A percentile compares a stretch with the other conserved stretches of the same genome.
phyloP scores from a whole-genome alignment of 176 grass and related monocot species.

The Urochloa ruziziensis region DNA sequence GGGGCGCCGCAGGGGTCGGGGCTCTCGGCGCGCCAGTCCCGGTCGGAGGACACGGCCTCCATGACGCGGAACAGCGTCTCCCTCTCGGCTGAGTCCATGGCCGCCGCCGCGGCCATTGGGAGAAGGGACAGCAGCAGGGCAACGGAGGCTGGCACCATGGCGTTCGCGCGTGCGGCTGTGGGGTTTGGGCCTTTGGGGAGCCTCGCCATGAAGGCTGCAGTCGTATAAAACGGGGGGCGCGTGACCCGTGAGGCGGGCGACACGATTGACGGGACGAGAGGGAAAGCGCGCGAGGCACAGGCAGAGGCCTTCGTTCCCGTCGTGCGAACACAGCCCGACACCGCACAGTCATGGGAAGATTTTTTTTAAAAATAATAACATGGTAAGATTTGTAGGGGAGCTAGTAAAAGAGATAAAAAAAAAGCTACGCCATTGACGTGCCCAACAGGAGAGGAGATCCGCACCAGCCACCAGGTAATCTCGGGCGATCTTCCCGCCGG shows the following conservation, averaged over 20 bases:
- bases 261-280: conserved; percentile 45
- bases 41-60: conserved; percentile 86
- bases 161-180: not conserved
- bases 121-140: conserved; percentile 29
- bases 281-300: no score
- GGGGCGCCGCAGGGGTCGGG: conserved; percentile 68
- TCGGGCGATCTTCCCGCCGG: not conserved
- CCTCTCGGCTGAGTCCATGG: conserved; percentile 59
- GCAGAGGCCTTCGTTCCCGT: no score
- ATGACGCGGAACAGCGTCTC: conserved; percentile 80
- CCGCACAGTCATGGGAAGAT: no score
- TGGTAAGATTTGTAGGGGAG: no score
- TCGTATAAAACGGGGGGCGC: not conserved
- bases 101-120: not conserved
- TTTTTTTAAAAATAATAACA: no score
- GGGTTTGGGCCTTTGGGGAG: not conserved
- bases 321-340: no score
- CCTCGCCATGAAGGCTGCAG: not conserved
- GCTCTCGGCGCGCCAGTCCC: conserved; percentile 74
- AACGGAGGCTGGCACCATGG: conserved; percentile 5
- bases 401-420: no score
- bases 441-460: not conserved
- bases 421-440: not conserved
- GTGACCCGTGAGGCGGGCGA: conserved; percentile 5
- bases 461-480: not conserved